A percentile compares a stretch with the other conserved stretches of the same genome.
phyloP scores from a whole-genome alignment of 371 early-diverging fungal species.

The Mortierella sp. region DNA sequence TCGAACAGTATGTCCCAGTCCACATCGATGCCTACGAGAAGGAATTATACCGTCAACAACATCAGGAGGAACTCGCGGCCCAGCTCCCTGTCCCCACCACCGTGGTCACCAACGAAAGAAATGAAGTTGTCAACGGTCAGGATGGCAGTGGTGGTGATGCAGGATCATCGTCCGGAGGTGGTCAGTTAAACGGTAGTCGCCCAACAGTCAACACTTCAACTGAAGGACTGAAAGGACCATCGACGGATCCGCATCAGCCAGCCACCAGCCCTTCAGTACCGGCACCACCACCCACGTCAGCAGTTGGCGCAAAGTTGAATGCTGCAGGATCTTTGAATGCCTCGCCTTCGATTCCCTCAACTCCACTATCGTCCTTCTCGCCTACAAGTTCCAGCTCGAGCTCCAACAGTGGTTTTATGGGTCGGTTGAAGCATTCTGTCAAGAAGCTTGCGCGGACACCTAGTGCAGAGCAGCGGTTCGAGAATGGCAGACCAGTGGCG shows the following conservation, averaged over 20 bases:
- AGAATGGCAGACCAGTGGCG: conserved; percentile 34
- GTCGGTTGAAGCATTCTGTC: conserved; percentile 67
- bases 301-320: conserved; percentile 15
- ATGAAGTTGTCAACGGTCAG: conserved; percentile 39
- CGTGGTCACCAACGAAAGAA: conserved; percentile 41
- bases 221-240: conserved; percentile 28
- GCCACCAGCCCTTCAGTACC: conserved; percentile 6
- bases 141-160: not conserved
- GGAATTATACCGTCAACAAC: conserved; percentile 40
- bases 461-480: conserved; percentile 59
- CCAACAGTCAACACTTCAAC: conserved; percentile 46
- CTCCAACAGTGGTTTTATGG: conserved; percentile 67
- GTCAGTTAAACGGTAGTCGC: conserved; percentile 2
- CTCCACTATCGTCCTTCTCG: conserved; percentile 26
- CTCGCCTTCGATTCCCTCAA: conserved; percentile 29
- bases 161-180: not conserved
- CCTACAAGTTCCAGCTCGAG: conserved; percentile 53
- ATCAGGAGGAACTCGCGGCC: conserved; percentile 27
- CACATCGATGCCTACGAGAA: conserved; percentile 61
- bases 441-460: conserved; percentile 66
- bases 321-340: conserved; percentile 16
- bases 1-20: conserved; percentile 68
- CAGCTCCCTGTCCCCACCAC: conserved; percentile 33
- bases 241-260: conserved; percentile 2
- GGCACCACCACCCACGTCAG: conserved; percentile 6